Base-by-base conservation (phyloP, 1,139 yeast species). In the Groenewaldozyma sp. region DNA sequence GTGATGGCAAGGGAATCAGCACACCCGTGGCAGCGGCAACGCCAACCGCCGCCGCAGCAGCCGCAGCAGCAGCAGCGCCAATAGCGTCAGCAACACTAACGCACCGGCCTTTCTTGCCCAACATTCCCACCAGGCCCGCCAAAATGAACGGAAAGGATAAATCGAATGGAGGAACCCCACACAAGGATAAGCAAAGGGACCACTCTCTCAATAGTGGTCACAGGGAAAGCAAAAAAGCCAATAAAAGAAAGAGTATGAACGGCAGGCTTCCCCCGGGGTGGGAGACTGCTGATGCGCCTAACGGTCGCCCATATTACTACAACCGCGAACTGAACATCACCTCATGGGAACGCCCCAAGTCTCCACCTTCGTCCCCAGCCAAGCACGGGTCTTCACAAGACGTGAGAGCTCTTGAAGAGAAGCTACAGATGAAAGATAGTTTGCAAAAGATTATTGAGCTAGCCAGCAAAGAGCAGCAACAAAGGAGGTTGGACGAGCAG, bases 291-390 rank as follows among this genome's bases (percentile, higher is more conserved):
- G 45, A 45, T n/a, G 54, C 57, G 3, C 49, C 52, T 1, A 48
- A 48, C 7, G 67, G 68, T 11, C 42, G 47, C 27, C 41, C 54
- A 3, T 81, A 80, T 55, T 82, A 74, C 55, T 79, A 65, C 60
- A 73, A 80, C 53, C 59, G 71, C 32, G 65, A 56, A 13, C 58
- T 64, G 31, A 65, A 67, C 33, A 50, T 63, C 14, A 70, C 78
- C 1, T 70, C 70, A 37, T 81, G 91, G 88, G 78, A 74, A 11
- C 62, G 62, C 38, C 87, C 87, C 1, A 49, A 41, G 10, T 42
- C 33, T 18, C 54, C 28, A 16, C 37, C 56, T 13, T 39, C 19
- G 31, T 35, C 31, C 13, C 34, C 39, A 19, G 36, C 31, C 22
- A 29, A 40, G 21, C 52, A 51, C 35, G 34, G 28, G 14, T 38